phyloP scores from a whole-genome alignment of 345 rosid genomes.

The Gynandropsis gynandra region DNA sequence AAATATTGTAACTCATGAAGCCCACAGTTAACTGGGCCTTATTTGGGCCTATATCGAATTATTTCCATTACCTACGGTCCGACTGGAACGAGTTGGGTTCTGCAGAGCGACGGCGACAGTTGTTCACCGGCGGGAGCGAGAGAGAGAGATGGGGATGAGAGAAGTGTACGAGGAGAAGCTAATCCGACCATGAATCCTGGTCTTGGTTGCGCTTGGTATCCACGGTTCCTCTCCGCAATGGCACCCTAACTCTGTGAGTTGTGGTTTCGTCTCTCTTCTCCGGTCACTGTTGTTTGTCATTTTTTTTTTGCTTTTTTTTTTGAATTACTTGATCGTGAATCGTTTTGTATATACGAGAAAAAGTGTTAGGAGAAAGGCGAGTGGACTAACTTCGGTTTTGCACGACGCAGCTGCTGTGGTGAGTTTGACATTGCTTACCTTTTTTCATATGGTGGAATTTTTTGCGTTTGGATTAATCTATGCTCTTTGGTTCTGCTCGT shows the following conservation, averaged over 20 bases:
- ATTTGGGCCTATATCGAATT: neutral
- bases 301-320: neutral
- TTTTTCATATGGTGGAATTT: neutral
- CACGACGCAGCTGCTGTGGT: constrained; percentile 91
- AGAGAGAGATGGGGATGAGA: constrained; percentile 70
- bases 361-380: constrained; percentile 53
- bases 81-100: no score
- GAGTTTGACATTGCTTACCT: constrained; percentile 18
- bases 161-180: constrained; percentile 85
- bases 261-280: neutral
- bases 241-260: constrained; percentile 48
- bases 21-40: neutral
- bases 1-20: neutral
- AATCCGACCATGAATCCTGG: constrained; percentile 81
- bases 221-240: constrained; percentile 91
- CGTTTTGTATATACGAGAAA: neutral
- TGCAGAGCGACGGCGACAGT: neutral
- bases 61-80: no score
- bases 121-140: constrained; percentile 17
- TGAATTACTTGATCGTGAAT: neutral
- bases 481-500: neutral
- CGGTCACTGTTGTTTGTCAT: neutral
- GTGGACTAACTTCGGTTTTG: constrained; percentile 73
- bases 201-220: constrained; percentile 82
- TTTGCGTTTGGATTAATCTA: constrained; percentile 1